A percentile compares a stretch with the other conserved stretches of the same genome.
phyloP scores from a whole-genome alignment of 768 basidiomycete genomes.

The Amanita subjunquillea region DNA sequence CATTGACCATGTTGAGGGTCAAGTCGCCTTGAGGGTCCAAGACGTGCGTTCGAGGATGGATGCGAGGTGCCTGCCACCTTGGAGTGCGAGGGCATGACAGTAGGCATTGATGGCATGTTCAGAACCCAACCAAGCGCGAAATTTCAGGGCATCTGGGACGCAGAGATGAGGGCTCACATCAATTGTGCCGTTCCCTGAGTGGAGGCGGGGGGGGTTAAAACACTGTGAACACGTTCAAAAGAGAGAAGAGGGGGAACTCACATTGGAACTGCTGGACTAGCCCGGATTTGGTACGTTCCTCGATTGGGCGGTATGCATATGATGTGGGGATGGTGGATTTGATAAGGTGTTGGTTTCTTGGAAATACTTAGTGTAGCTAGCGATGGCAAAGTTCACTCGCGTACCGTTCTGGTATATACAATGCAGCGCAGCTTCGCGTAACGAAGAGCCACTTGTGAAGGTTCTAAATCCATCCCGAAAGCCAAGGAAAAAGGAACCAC shows the following conservation, averaged over 20 bases:
- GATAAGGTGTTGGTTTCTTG: constrained; percentile 56
- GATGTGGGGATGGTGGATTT: constrained; percentile 53
- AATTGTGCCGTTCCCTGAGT: constrained; percentile 53
- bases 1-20: constrained; percentile 54
- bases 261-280: constrained; percentile 37
- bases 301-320: constrained; percentile 33
- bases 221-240: neutral
- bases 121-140: constrained; percentile 66
- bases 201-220: neutral
- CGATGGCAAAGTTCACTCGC: neutral
- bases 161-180: constrained; percentile 46
- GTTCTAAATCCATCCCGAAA: constrained; percentile 30
- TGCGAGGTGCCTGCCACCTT: constrained; percentile 53
- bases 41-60: constrained; percentile 47
- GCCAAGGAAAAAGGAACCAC: neutral
- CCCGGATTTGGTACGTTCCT: constrained; percentile 19
- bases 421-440: constrained; percentile 54
- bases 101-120: constrained; percentile 64
- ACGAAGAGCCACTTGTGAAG: constrained; percentile 77
- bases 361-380: neutral
- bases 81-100: constrained; percentile 55
- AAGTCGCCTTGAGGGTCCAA: constrained; percentile 49
- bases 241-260: constrained; percentile 24
- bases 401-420: constrained; percentile 62
- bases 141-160: constrained; percentile 53